Evolutionary conservation across 2,329 filamentous ascomycete genomes (phyloP).

Genomic region (Xylariaceae sp.): DNA sequence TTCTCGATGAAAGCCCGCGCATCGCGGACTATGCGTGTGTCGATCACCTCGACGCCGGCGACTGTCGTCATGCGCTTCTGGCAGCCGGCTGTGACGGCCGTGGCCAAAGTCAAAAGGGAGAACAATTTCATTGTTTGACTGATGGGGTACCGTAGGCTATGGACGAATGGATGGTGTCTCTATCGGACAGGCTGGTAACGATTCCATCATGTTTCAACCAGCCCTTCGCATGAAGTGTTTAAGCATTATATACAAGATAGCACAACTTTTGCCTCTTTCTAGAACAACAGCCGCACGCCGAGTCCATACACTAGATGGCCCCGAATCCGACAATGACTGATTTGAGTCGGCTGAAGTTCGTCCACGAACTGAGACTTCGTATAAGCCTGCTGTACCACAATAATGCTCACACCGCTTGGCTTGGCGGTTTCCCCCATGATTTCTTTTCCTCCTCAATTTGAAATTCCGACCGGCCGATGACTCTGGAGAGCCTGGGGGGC

Average conservation of each 20-base stretch:
- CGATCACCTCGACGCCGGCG: constrained; percentile 18
- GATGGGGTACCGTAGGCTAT: background rate
- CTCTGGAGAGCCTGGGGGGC: background rate
- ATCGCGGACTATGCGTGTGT: constrained; percentile 18
- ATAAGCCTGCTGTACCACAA: background rate
- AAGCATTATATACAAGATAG: background rate
- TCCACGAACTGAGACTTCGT: background rate
- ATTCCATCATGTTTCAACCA: background rate
- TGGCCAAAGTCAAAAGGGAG: constrained; percentile 9
- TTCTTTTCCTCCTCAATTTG: constrained; percentile 6
- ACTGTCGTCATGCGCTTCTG: constrained; percentile 13
- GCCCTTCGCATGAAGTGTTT: no score
- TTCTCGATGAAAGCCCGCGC: constrained; percentile 11
- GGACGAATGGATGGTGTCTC: background rate
- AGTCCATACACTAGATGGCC: no score
- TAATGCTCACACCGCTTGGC: background rate
- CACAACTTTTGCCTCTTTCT: background rate
- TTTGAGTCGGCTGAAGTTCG: background rate
- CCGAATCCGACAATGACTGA: background rate
- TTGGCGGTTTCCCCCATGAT: background rate
- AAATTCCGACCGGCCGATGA: constrained; percentile 3
- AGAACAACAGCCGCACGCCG: no score
- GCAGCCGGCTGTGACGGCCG: constrained; percentile 1
- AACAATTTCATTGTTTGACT: constrained; percentile 12
- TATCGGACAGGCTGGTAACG: background rate